Conservation (phyloP, 495 filamentous ascomycete species). For the Cercophora sp. region DNA sequence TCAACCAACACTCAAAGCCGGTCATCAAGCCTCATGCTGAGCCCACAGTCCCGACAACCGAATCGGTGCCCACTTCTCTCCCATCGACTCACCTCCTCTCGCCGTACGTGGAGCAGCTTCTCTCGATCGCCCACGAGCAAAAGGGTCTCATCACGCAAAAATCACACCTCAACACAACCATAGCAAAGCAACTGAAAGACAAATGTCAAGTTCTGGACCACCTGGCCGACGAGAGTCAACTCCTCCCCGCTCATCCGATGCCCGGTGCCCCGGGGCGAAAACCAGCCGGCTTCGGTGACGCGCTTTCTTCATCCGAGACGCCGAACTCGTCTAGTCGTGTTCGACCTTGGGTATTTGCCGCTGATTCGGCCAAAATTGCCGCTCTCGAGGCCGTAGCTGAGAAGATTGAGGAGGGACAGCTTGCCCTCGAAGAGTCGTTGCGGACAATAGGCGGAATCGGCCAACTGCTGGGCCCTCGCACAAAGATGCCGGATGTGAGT, state of each 20-base stretch:
- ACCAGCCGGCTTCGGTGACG: slow-evolving; percentile 17
- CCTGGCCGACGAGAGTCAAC: slow-evolving; percentile 64
- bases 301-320: slow-evolving; percentile 20
- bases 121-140: slow-evolving; percentile 58
- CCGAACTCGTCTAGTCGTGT: slow-evolving; percentile 36
- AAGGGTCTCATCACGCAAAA: slow-evolving; percentile 61
- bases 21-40: slow-evolving; percentile 31
- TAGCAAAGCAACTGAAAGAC: slow-evolving; percentile 58
- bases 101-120: slow-evolving; percentile 51
- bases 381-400: slow-evolving; percentile 46
- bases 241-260: slow-evolving; percentile 60
- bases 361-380: slow-evolving; percentile 45
- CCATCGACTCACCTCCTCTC: slow-evolving; percentile 38
- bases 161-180: slow-evolving; percentile 53
- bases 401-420: slow-evolving; percentile 44
- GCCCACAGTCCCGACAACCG: slow-evolving; percentile 19
- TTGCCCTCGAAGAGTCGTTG: slow-evolving; percentile 42
- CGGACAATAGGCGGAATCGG: slow-evolving; percentile 35
- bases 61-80: slow-evolving; percentile 13
- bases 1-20: slow-evolving; percentile 22
- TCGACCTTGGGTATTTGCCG: slow-evolving; percentile 48
- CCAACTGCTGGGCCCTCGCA: slow-evolving; percentile 29
- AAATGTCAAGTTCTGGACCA: slow-evolving; percentile 54
- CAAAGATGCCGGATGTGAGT: slow-evolving; percentile 11
- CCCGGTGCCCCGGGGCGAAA: slow-evolving; percentile 25